Evolutionary conservation across 2,329 filamentous ascomycete species (phyloP).

Genomic region (Colletotrichum kahawae): DNA sequence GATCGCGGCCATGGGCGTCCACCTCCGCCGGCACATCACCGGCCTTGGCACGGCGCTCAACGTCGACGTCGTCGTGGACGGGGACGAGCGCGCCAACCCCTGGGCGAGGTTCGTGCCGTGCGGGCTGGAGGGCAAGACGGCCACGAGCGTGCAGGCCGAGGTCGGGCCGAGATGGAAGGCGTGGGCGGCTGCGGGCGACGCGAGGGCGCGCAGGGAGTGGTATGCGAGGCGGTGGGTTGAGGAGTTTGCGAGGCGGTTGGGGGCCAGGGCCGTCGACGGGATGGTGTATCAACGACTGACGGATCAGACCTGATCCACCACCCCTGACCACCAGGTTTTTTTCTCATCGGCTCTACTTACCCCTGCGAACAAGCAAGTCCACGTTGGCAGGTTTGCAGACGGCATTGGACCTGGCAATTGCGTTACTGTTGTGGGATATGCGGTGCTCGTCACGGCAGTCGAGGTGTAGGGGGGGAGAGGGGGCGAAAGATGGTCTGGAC

Average conservation of each 20-base stretch:
- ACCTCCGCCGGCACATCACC: constrained; percentile 82
- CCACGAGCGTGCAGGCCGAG: constrained; percentile 74
- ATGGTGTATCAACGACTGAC: background rate
- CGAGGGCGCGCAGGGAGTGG: background rate
- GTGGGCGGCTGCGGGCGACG: background rate
- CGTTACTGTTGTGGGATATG: background rate
- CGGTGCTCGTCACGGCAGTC: background rate
- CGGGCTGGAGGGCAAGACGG: constrained; percentile 78
- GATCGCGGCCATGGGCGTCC: constrained; percentile 91
- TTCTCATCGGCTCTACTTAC: background rate
- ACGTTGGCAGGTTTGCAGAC: background rate
- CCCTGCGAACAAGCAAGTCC: background rate
- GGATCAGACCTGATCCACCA: background rate
- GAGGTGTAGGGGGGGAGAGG: background rate
- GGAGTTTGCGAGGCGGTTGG: constrained; percentile 13
- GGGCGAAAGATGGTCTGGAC: background rate
- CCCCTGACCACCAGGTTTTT: background rate
- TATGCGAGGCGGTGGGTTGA: constrained; percentile 16
- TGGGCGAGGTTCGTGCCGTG: constrained; percentile 85
- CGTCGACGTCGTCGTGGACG: constrained; percentile 63
- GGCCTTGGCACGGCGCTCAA: constrained; percentile 87
- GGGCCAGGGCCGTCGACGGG: background rate
- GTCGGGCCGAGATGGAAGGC: constrained; percentile 27
- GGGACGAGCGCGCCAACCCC: constrained; percentile 47
- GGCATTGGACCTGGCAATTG: background rate